Evolutionary conservation across 192 early-diverging fungal species (phyloP).

Genomic region (Coemansia sp.): DNA sequence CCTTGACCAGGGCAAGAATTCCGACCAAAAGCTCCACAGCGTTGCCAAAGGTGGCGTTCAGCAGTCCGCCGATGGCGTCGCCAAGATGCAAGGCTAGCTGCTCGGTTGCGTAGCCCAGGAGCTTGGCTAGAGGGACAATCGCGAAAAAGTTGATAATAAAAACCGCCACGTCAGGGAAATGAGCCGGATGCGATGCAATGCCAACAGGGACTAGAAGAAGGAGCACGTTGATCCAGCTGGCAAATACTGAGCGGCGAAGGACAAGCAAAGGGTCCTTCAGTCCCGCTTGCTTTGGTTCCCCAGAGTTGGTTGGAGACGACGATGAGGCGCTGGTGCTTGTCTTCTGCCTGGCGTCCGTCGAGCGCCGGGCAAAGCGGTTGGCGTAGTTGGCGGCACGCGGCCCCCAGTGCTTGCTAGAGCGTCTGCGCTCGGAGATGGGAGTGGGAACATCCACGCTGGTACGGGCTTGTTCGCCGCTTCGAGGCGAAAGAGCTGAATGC

Average conservation of each 20-base stretch:
- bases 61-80: conserved; percentile 77
- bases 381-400: conserved; percentile 43
- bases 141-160: conserved; percentile 92
- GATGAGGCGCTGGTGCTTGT: conserved; percentile 1
- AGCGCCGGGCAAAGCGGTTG: conserved; percentile 41
- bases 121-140: conserved; percentile 88
- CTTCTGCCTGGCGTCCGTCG: conserved; percentile 15
- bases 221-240: conserved; percentile 70
- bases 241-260: conserved; percentile 57
- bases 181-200: conserved; percentile 61
- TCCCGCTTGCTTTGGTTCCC: conserved; percentile 30
- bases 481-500: conserved; percentile 12
- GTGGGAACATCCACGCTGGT: not conserved
- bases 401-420: conserved; percentile 44
- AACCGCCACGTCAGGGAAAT: conserved; percentile 67
- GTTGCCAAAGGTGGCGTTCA: conserved; percentile 84
- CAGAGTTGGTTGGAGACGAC: not conserved
- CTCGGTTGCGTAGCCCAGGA: conserved; percentile 76
- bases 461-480: not conserved
- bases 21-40: conserved; percentile 85
- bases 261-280: conserved; percentile 48
- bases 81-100: conserved; percentile 65
- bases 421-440: not conserved
- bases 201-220: conserved; percentile 82
- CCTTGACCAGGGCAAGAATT: conserved; percentile 78